Percentiles rank a stretch among this genome's conserved stretches.
Evolutionary conservation across 2,329 filamentous ascomycete genomes (phyloP).

Genomic region (Xylariaceae sp.): DNA sequence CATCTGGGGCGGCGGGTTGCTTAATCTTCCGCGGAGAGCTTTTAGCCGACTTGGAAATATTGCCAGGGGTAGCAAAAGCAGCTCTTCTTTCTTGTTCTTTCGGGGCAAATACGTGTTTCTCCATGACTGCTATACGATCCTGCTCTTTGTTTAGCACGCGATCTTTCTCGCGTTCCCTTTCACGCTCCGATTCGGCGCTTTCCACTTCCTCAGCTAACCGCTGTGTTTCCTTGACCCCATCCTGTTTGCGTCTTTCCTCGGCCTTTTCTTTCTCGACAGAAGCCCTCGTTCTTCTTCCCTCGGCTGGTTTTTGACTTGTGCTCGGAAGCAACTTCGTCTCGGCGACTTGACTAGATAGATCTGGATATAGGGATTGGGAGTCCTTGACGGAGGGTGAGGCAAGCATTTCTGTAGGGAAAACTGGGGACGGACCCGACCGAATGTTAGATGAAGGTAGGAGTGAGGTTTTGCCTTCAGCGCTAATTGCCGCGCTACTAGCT

Average conservation of each 20-base stretch:
- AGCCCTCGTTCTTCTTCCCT: slow-evolving; percentile 48
- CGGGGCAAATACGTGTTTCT: slow-evolving; percentile 47
- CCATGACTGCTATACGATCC: slow-evolving; percentile 48
- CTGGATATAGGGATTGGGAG: slow-evolving; percentile 40
- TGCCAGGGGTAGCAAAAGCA: slow-evolving; percentile 33
- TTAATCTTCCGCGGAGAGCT: slow-evolving; percentile 49
- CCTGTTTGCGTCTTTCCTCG: slow-evolving; percentile 59
- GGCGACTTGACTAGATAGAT: slow-evolving; percentile 37
- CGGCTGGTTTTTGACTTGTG: slow-evolving; percentile 41
- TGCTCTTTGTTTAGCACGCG: slow-evolving; percentile 53
- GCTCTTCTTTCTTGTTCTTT: slow-evolving; percentile 45
- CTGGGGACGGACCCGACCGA: slow-evolving; percentile 40
- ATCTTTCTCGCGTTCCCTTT: slow-evolving; percentile 66
- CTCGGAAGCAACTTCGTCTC: slow-evolving; percentile 30
- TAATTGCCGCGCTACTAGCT: slow-evolving; percentile 64
- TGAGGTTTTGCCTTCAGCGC: slow-evolving; percentile 56
- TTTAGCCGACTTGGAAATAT: slow-evolving; percentile 40
- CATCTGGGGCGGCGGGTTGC: slow-evolving; percentile 28
- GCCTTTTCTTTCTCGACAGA: slow-evolving; percentile 54
- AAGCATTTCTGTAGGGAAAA: slow-evolving; percentile 46
- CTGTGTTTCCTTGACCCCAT: slow-evolving; percentile 55
- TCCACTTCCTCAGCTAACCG: slow-evolving; percentile 54
- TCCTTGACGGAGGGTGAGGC: slow-evolving; percentile 28
- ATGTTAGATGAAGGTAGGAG: slow-evolving; percentile 49
- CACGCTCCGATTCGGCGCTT: slow-evolving; percentile 61